Evolutionary conservation across 805 yeast species (phyloP), one percentile per base, ranked within the genome.

Genomic region (Saccharomycopsis selenospora): DNA sequence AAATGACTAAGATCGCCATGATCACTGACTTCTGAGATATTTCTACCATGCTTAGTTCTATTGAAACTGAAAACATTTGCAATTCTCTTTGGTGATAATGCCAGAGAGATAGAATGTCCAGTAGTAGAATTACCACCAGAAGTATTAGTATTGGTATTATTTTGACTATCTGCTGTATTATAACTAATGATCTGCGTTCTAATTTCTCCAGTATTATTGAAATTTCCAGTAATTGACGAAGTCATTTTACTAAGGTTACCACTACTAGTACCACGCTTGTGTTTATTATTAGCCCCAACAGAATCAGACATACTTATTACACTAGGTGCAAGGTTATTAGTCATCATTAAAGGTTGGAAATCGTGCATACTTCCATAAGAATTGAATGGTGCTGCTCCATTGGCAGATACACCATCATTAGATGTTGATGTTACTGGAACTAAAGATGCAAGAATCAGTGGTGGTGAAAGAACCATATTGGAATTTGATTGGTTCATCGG

Each of bases 51-150:
- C 10, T 33, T 33, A 17, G 28, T 40, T 24, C 48, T 42, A 17
- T 36, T 36, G 36, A 50, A 50, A n/a, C 36, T 36, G 27, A 50
- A 50, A 3, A 33, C 38, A 14, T 33, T 33, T 7, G 38, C 38
- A 33, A 50, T 22, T 14, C 49, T 29, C 22, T 50, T 50, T 13
- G 54, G 54, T 3, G 54, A 50, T 20, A 50, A 40, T 3, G 54
- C 44, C 14, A 36, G 43, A 2, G 51, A 43, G 20, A 48, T 48
- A 7, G 48, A 40, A 41, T 48, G 48, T 4, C 28, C 33, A 2
- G 38, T 17, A 11, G 7, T 27, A 27, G 7, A 8, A 11, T 27
- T 27, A 8, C 29, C 29, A 27, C 29, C 11, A 11, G 29, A 27
- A 8, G 29, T 7, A 27, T 27, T 27, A 8, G 11, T 11, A 11